A percentile compares a stretch with the other conserved stretches of the same genome.
These are phyloP conservation scores for Phaffomyces opuntiae DNA, from an alignment of 805 yeast genomes.

Conservation along the genomic window DNA sequence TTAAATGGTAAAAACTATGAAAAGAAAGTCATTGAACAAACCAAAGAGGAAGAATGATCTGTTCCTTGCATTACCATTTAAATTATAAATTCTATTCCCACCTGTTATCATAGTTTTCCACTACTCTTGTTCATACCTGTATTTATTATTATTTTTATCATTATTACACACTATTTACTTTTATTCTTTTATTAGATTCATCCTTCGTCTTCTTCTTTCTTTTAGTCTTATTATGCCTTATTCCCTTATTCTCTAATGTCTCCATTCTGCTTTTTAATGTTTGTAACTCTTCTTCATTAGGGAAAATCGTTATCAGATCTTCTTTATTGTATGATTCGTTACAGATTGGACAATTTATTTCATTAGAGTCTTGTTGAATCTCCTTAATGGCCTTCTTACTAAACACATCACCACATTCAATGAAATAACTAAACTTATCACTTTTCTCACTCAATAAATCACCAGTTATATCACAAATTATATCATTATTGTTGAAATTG, in stretches of 20 bases:
- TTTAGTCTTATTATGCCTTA: slow-evolving; percentile 32
- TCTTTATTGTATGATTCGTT: slow-evolving; percentile 11
- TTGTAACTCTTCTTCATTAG: slow-evolving; percentile 18
- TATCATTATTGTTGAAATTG: slow-evolving; percentile 12
- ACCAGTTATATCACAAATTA: slow-evolving; percentile 31
- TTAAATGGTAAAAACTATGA: slow-evolving; percentile 47
- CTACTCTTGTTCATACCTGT: neutral
- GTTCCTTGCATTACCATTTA: neutral
- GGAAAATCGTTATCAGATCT: slow-evolving; percentile 35
- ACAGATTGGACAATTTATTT: slow-evolving; percentile 37
- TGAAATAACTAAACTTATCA: slow-evolving; percentile 36
- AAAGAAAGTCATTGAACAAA: slow-evolving; percentile 21
- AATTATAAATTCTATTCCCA: neutral
- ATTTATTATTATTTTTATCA: neutral
- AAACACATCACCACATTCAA: slow-evolving; percentile 38
- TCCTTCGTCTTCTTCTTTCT: slow-evolving; percentile 12
- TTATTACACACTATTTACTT: neutral
- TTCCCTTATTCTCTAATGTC: slow-evolving; percentile 19
- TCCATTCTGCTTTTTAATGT: slow-evolving; percentile 15
- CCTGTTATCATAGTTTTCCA: neutral
- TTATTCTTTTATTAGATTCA: neutral
- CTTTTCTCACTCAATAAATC: slow-evolving; percentile 30
- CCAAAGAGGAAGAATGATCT: neutral
- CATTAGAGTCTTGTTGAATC: slow-evolving; percentile 2
- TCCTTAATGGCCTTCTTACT: slow-evolving; percentile 4